Evolutionary conservation across 169 alveolate species (phyloP).

Genomic region (Babesia gibsoni): DNA sequence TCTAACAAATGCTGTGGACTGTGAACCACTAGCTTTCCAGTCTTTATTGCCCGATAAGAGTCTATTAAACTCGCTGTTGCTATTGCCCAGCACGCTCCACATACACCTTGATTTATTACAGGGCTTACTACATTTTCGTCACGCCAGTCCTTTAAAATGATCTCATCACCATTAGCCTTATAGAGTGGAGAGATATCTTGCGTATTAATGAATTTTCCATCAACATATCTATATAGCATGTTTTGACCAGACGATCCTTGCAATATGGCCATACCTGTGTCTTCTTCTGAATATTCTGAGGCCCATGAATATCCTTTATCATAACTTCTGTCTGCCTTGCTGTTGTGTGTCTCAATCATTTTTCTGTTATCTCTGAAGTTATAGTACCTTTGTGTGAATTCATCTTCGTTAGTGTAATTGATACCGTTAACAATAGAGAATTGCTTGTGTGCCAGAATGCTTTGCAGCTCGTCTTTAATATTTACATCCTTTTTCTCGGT

Average conservation of each 20-base stretch:
- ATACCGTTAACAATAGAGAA: conserved; percentile 23
- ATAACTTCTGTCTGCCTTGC: conserved; percentile 14
- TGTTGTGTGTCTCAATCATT: conserved; percentile 57
- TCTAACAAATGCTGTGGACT: conserved; percentile 86
- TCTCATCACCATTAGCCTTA: background rate
- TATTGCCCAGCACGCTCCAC: conserved; percentile 88
- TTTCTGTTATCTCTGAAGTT: conserved; percentile 25
- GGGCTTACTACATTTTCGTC: conserved; percentile 62
- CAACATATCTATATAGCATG: background rate
- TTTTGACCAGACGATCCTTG: no score
- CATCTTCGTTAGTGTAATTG: conserved; percentile 18
- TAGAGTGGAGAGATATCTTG: conserved; percentile 1
- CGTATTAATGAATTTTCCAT: background rate
- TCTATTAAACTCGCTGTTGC: conserved; percentile 76
- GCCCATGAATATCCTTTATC: conserved; percentile 22
- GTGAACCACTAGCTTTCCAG: conserved; percentile 21
- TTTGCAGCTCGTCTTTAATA: conserved; percentile 33
- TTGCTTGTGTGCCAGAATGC: conserved; percentile 23
- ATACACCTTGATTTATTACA: conserved; percentile 77
- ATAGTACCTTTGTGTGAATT: conserved; percentile 23
- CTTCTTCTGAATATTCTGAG: conserved; percentile 16
- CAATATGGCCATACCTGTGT: background rate
- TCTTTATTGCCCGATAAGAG: conserved; percentile 63
- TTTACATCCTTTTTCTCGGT: background rate
- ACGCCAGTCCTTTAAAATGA: conserved; percentile 67